These are phyloP conservation scores for Dicorynia guianensis DNA, from an alignment of 306 rosid species.

Conservation along the genomic window DNA sequence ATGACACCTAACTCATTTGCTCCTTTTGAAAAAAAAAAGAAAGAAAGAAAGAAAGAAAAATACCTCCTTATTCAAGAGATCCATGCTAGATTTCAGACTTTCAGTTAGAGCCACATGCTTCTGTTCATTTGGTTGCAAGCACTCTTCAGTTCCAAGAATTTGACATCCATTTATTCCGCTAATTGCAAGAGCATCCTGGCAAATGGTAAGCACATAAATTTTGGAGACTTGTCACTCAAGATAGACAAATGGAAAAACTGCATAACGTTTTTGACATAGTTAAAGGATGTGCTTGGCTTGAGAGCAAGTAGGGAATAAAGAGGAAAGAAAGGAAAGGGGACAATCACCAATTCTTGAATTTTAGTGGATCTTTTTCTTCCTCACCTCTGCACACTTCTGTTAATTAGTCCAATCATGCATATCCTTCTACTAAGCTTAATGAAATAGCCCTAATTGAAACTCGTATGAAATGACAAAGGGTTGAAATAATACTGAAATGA, in stretches of 20 bases:
- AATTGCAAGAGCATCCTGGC: slow-evolving; percentile 61
- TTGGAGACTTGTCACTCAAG: slow-evolving; percentile 38
- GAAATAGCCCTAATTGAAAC: neutral
- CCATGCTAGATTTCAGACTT: slow-evolving; percentile 83
- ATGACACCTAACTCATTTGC: slow-evolving; percentile 13
- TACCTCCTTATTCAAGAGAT: slow-evolving; percentile 81
- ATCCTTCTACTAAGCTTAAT: neutral
- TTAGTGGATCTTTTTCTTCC: neutral
- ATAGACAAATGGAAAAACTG: slow-evolving; percentile 28
- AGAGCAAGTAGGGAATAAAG: slow-evolving; percentile 33
- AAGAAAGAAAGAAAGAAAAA: neutral
- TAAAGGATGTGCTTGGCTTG: slow-evolving; percentile 19
- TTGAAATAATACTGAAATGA: slow-evolving; percentile 2
- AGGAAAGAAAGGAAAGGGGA: slow-evolving; percentile 11
- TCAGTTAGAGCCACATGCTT: slow-evolving; percentile 61
- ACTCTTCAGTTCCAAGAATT: slow-evolving; percentile 53
- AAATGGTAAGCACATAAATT: slow-evolving; percentile 39
- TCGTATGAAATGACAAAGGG: neutral
- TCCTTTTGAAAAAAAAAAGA: slow-evolving; percentile 1
- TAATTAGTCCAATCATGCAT: neutral
- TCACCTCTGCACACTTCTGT: slow-evolving; percentile 14
- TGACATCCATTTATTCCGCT: slow-evolving; percentile 51
- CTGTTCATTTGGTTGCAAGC: slow-evolving; percentile 51
- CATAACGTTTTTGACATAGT: neutral
- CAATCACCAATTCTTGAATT: slow-evolving; percentile 18